Conservation (phyloP, 495 filamentous ascomycete genomes). For the Penicillium verhagenii region DNA sequence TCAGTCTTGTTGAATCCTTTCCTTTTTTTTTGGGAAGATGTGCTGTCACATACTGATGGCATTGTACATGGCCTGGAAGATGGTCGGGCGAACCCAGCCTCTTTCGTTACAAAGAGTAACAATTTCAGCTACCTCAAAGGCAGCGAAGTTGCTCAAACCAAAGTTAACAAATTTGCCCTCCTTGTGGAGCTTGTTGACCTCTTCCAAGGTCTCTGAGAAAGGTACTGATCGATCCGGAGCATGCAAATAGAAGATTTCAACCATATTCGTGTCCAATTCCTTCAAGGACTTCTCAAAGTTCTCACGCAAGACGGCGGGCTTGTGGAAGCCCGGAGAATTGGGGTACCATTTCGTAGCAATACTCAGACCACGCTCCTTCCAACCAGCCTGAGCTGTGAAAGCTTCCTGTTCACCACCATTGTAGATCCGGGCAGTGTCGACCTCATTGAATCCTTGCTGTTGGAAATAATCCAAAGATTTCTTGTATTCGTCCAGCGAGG, state of each 20-base stretch:
- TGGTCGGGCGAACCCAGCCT: conserved; percentile 62
- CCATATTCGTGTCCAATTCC: conserved; percentile 70
- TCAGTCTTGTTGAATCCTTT: conserved; percentile 1
- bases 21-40: neutral
- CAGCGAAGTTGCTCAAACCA: conserved; percentile 80
- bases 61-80: conserved; percentile 68
- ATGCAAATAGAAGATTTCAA: conserved; percentile 90
- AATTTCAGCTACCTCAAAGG: conserved; percentile 90
- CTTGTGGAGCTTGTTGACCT: conserved; percentile 77
- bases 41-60: conserved; percentile 46
- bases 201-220: conserved; percentile 76
- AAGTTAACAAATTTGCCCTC: conserved; percentile 83
- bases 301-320: conserved; percentile 57
- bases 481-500: conserved; percentile 62
- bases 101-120: conserved; percentile 78
- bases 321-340: conserved; percentile 53
- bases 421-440: conserved; percentile 80
- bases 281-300: conserved; percentile 63
- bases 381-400: conserved; percentile 71
- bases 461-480: conserved; percentile 67
- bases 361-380: conserved; percentile 79
- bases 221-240: conserved; percentile 76
- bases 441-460: conserved; percentile 70
- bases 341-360: conserved; percentile 87
- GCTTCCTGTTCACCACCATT: conserved; percentile 74